These are phyloP conservation scores for Cyberlindnera suaveolens DNA, from an alignment of 805 yeast genomes.

Conservation along the genomic window DNA sequence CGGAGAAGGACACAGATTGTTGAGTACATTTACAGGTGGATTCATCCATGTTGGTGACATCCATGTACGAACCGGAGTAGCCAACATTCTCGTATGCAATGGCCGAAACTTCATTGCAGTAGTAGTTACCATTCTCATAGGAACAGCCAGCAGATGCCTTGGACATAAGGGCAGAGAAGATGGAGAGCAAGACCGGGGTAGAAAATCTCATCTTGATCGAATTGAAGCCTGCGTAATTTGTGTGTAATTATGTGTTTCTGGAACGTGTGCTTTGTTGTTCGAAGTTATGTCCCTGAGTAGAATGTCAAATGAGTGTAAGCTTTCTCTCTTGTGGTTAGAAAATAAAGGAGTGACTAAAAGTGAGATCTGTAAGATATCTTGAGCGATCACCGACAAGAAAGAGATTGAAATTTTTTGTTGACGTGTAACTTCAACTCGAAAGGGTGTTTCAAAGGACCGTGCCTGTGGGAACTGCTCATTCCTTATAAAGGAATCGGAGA, in stretches of 20 bases:
- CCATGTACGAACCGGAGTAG: constrained; percentile 75
- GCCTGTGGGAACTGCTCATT: too few relatives aligned
- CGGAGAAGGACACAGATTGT: constrained; percentile 50
- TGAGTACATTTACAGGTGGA: constrained; percentile 66
- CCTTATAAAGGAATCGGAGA: too few relatives aligned
- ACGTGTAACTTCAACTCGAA: neutral
- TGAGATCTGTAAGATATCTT: neutral
- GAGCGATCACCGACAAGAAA: neutral
- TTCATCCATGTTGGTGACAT: constrained; percentile 76
- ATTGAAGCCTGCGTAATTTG: neutral
- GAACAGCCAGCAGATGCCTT: constrained; percentile 32
- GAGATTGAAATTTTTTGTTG: neutral
- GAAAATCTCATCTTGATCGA: constrained; percentile 18
- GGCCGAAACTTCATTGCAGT: constrained; percentile 67
- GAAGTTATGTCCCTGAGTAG: too few relatives aligned
- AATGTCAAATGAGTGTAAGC: neutral
- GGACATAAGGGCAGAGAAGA: constrained; percentile 15
- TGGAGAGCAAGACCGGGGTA: constrained; percentile 17
- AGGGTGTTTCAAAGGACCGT: too few relatives aligned
- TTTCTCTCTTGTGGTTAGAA: neutral
- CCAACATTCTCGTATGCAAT: constrained; percentile 71
- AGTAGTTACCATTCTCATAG: constrained; percentile 68
- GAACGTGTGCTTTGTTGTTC: too few relatives aligned
- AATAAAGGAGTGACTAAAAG: constrained; percentile 2
- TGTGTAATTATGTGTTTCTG: neutral